Evolutionary conservation across 1,284 basidiomycete genomes (phyloP).

Genomic region (Ustilago bromivora): DNA sequence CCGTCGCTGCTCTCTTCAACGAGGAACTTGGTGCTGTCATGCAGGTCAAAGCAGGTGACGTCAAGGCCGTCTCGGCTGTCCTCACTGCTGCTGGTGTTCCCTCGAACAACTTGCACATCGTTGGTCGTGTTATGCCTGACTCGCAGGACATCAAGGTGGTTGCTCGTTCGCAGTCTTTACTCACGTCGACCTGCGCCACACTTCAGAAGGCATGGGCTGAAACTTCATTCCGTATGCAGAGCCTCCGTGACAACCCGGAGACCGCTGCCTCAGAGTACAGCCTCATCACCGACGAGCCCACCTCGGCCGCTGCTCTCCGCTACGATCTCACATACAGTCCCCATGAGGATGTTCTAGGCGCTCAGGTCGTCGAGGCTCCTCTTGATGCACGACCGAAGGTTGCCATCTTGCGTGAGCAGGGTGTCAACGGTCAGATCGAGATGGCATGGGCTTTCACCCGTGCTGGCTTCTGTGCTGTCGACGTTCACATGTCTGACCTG

Average conservation of each 20-base stretch:
- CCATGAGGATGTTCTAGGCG: constrained; percentile 54
- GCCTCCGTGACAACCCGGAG: constrained; percentile 84
- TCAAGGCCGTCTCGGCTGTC: constrained; percentile 75
- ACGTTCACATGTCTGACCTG: constrained; percentile 98
- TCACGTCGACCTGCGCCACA: constrained; percentile 73
- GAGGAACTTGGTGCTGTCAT: constrained; percentile 95
- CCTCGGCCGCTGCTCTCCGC: constrained; percentile 70
- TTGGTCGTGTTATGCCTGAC: constrained; percentile 74
- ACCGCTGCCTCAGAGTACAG: constrained; percentile 85
- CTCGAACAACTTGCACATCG: constrained; percentile 77
- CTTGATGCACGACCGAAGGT: constrained; percentile 80
- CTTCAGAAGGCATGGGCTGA: constrained; percentile 92
- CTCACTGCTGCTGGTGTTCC: constrained; percentile 83
- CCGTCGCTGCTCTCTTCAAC: constrained; percentile 82
- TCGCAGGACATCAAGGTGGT: constrained; percentile 76
- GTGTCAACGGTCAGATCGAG: constrained; percentile 97
- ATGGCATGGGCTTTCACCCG: constrained; percentile 97
- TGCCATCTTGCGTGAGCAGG: constrained; percentile 95
- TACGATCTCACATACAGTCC: constrained; percentile 66
- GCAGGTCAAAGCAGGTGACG: constrained; percentile 80
- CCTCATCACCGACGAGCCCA: constrained; percentile 74
- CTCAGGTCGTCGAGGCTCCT: constrained; percentile 20
- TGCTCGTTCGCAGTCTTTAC: constrained; percentile 40
- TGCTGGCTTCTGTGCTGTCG: constrained; percentile 92
- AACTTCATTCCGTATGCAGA: constrained; percentile 92